Evolutionary conservation across 2,329 filamentous ascomycete species (phyloP).

Genomic region (Claviceps citrina): DNA sequence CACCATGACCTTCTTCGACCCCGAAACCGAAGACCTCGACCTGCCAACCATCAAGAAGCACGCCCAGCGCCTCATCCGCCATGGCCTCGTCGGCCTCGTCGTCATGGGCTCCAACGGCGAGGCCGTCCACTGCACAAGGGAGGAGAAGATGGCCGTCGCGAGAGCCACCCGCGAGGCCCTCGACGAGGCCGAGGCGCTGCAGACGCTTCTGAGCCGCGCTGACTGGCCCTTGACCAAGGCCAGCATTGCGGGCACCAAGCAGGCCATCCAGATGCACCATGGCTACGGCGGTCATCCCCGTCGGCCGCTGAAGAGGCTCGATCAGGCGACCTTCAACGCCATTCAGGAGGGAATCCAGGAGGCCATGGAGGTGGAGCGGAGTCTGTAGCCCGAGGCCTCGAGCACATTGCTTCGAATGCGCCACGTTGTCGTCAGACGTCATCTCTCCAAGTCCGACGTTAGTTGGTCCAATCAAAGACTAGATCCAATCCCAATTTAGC

Average conservation of each 20-base stretch:
- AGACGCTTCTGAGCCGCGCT: conserved; percentile 61
- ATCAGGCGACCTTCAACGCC: conserved; percentile 35
- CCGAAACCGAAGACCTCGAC: conserved; percentile 71
- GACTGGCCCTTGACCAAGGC: conserved; percentile 76
- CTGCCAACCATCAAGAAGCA: conserved; percentile 66
- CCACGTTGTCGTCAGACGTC: no score
- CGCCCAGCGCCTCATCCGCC: conserved; percentile 59
- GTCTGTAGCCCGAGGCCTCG: no score
- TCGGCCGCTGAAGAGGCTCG: conserved; percentile 52
- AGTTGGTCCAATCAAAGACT: not conserved
- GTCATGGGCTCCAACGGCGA: conserved; percentile 87
- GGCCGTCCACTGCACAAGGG: conserved; percentile 65
- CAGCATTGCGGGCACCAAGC: conserved; percentile 76
- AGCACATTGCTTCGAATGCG: no score
- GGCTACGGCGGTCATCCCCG: conserved; percentile 69
- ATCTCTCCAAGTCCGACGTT: no score
- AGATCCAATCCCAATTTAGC: not conserved
- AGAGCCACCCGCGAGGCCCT: conserved; percentile 66
- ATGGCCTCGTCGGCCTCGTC: conserved; percentile 67
- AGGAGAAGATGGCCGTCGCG: conserved; percentile 63
- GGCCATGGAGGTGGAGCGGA: conserved; percentile 49
- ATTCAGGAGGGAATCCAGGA: conserved; percentile 44
- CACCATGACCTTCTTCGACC: conserved; percentile 81
- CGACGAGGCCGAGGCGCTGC: conserved; percentile 58
- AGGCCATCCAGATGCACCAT: conserved; percentile 63